Base-by-base conservation (phyloP, 1,284 basidiomycete species). In the Apiotrichum domesticum region DNA sequence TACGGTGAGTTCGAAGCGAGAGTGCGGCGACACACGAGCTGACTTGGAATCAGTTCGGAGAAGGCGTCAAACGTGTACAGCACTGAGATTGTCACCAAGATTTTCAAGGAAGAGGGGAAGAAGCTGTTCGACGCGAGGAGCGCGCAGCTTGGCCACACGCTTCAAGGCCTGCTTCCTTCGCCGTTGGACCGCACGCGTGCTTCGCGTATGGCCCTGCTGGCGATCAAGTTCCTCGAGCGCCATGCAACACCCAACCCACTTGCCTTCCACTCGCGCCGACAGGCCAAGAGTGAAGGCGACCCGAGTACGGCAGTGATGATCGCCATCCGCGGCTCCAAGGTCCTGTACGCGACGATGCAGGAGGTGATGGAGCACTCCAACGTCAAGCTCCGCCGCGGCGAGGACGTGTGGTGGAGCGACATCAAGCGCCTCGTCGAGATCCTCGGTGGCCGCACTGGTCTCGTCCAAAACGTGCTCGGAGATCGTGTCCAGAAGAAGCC, bases 141-240 rank as follows among this genome's bases (percentile, higher is more conserved):
- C 11, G 96, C 95, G n/a, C 87, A 89, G 3, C 85, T 99, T 15
- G 95, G 96, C 9, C 96, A 98, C 78, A 97, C 93, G 2, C 80
- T 98, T 6, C 95, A 99, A 73, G 95, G 95, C 15, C 92, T 91
- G 5, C 86, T 90, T 4, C 95, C 95, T 3, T 95, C 93, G 0
- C 95, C 95, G 0, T 81, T 90, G 63, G 96, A 98, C 78, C 88
- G 95, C 57, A 86, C 88, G 0, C 87, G 92, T 15, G 95, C 92
- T 1, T 88, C 90, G 1, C 87, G 94, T 46, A 82, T 98, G 43
- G 87, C 94, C 6, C 81, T 96, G 61, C 87, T 89, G 67, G 95
- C 90, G 79, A 94, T 98, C 87, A 80, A 85, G 52, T 98, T 97
- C 83, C 82, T 98, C 63, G 95, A 98, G 77, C 74, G 83, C 56